A percentile compares a stretch with the other conserved stretches of the same genome.
phyloP scores from a whole-genome alignment of 768 basidiomycete genomes.

The Psilocybe cyanescens region DNA sequence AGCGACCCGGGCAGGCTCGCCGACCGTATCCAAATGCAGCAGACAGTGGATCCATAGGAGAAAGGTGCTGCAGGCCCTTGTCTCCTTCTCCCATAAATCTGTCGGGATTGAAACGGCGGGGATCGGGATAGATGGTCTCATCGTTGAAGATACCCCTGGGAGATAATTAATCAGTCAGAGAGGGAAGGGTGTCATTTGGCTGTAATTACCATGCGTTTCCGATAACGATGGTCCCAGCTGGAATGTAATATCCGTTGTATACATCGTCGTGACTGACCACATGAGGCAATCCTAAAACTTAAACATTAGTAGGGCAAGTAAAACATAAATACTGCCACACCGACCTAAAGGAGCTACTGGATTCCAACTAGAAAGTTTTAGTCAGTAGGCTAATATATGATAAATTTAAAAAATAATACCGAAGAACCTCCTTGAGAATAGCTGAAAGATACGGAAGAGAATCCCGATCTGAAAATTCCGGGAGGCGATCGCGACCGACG shows the following conservation, averaged over 20 bases:
- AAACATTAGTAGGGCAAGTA: background rate
- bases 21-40: conserved; percentile 44
- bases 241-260: conserved; percentile 28
- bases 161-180: background rate
- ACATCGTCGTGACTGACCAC: conserved; percentile 21
- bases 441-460: conserved; percentile 19
- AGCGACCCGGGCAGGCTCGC: conserved; percentile 49
- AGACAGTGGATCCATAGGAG: conserved; percentile 36
- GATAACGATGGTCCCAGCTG: conserved; percentile 28
- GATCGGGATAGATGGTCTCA: conserved; percentile 45
- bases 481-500: conserved; percentile 21
- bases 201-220: conserved; percentile 30
- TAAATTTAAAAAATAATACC: background rate
- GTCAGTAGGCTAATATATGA: conserved; percentile 26
- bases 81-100: conserved; percentile 38
- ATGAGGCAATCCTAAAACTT: conserved; percentile 12
- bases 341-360: conserved; percentile 11
- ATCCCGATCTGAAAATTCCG: conserved; percentile 21
- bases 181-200: conserved; percentile 29
- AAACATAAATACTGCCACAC: too few species aligned
- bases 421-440: conserved; percentile 8
- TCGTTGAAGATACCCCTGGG: conserved; percentile 54
- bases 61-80: conserved; percentile 26
- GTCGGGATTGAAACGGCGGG: conserved; percentile 50
- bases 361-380: conserved; percentile 29